These are phyloP conservation scores for Gossypium ekmanianum DNA, from an alignment of 345 rosid species.

Conservation along the genomic window DNA sequence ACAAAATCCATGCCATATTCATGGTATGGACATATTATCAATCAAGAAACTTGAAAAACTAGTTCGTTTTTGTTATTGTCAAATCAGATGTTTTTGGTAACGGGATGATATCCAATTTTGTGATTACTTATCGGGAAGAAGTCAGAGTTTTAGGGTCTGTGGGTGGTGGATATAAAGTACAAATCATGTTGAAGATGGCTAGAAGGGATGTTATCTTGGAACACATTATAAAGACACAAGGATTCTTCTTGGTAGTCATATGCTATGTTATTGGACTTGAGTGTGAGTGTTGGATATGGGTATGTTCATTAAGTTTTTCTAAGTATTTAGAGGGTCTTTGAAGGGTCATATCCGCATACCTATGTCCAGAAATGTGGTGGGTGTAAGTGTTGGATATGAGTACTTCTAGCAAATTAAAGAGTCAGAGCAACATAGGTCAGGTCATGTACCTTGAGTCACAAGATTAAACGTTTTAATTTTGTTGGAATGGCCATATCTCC, in stretches of 20 bases:
- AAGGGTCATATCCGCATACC: not conserved
- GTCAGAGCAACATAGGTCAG: not conserved
- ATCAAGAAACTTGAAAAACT: not conserved
- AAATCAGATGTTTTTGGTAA: not conserved
- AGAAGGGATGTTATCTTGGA: not conserved
- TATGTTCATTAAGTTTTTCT: not conserved
- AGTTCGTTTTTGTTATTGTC: not conserved
- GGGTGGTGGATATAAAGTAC: not conserved
- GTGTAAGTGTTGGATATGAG: not conserved
- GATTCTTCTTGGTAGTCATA: not conserved
- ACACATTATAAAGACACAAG: not conserved
- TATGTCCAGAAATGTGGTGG: not conserved
- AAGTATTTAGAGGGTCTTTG: not conserved
- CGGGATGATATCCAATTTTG: not conserved
- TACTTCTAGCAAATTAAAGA: not conserved
- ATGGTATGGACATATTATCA: conserved; percentile 45
- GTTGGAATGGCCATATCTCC: not conserved
- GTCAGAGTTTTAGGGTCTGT: not conserved
- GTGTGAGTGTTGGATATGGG: not conserved
- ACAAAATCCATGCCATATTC: conserved; percentile 91
- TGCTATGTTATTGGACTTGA: not conserved
- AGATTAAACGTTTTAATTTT: not conserved
- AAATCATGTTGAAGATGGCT: not conserved
- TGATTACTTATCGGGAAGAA: not conserved
- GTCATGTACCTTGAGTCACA: not conserved